Conservation (phyloP, 2,329 filamentous ascomycete genomes). For the Alternaria brassicicola region DNA sequence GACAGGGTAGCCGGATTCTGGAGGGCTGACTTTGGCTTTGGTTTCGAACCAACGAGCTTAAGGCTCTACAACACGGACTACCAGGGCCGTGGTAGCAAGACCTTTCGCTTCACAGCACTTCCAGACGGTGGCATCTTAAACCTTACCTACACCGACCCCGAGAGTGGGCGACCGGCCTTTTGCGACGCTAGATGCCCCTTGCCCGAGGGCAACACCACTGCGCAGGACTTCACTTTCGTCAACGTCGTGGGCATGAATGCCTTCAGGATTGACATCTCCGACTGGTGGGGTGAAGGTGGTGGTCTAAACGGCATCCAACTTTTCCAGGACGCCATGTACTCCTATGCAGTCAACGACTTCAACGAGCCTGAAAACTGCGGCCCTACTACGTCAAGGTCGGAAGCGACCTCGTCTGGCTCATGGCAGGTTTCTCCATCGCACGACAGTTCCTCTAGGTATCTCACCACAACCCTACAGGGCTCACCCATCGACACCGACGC, state of each 20-base stretch:
- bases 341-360: conserved; percentile 84
- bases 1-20: conserved; percentile 80
- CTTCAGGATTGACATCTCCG: conserved; percentile 84
- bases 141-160: conserved; percentile 83
- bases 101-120: conserved; percentile 83
- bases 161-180: conserved; percentile 66
- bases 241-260: conserved; percentile 89
- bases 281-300: conserved; percentile 84
- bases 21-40: conserved; percentile 81
- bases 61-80: conserved; percentile 86
- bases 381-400: conserved; percentile 61
- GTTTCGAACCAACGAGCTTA: conserved; percentile 84
- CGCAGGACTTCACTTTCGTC: conserved; percentile 91
- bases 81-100: conserved; percentile 84
- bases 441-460: conserved; percentile 75
- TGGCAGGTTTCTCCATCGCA: conserved; percentile 74
- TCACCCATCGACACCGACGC: conserved; percentile 62
- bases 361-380: conserved; percentile 84
- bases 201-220: conserved; percentile 69
- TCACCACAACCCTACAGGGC: conserved; percentile 69
- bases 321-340: conserved; percentile 81
- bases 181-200: conserved; percentile 89
- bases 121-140: conserved; percentile 95
- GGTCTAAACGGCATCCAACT: conserved; percentile 86
- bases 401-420: conserved; percentile 71